A percentile compares a stretch with the other conserved stretches of the same genome.
phyloP scores from a whole-genome alignment of 2,329 filamentous ascomycete species.

The Trichoderma sp. region DNA sequence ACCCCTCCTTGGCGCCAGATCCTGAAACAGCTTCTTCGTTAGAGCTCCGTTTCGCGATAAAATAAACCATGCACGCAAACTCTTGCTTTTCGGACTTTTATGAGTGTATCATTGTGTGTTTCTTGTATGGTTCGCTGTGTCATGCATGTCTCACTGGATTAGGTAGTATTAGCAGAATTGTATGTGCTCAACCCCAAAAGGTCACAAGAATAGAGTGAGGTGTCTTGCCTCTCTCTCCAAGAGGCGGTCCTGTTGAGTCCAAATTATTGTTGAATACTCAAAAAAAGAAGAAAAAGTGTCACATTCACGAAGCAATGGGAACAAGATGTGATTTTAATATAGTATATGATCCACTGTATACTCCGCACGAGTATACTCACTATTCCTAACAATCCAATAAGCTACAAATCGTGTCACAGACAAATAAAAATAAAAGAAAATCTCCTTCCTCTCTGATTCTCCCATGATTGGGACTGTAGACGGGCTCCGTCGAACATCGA shows the following conservation, averaged over 20 bases:
- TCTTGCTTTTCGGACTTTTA: not conserved
- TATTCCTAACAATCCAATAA: conserved; percentile 18
- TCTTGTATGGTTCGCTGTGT: not conserved
- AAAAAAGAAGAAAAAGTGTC: not conserved
- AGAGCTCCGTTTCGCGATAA: conserved; percentile 4
- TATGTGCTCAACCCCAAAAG: not conserved
- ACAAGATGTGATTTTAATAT: not conserved
- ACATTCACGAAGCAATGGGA: not conserved
- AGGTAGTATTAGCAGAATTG: not conserved
- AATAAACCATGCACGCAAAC: not conserved
- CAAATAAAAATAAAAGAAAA: conserved; percentile 17
- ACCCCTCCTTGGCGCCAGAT: not conserved
- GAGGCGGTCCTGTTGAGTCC: not conserved
- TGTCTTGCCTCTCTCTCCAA: too few species aligned
- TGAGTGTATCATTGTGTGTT: not conserved
- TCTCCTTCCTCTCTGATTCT: conserved; percentile 15
- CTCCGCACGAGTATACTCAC: conserved; percentile 12
- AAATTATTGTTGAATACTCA: not conserved
- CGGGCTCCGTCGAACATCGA: not conserved
- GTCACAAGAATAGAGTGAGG: not conserved
- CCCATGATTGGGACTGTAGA: conserved; percentile 7
- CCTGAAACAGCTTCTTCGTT: conserved; percentile 7
- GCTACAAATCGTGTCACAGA: conserved; percentile 17
- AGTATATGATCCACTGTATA: conserved; percentile 18
- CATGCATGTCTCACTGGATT: not conserved